Conservation (phyloP, 768 basidiomycete species). For the Udeniomyces megalosporus region DNA sequence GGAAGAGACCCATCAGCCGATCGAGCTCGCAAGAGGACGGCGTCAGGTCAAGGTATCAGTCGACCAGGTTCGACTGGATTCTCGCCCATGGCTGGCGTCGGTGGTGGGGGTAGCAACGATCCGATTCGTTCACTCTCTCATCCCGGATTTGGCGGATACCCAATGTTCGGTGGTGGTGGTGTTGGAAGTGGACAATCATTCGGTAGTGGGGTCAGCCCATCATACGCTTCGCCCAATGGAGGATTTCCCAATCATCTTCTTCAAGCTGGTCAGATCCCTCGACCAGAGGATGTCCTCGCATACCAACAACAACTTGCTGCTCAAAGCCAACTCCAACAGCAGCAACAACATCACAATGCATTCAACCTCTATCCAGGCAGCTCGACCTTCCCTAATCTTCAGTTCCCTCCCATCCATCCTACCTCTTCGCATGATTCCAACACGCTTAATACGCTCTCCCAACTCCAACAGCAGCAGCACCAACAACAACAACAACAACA, state of each 20-base stretch:
- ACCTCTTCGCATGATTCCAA: neutral
- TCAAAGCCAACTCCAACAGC: neutral
- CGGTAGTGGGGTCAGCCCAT: no score
- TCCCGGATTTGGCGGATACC: no score
- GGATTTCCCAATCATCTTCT: no score
- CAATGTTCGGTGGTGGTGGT: no score
- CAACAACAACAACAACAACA: neutral
- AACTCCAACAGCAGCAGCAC: conserved; percentile 9
- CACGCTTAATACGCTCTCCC: neutral
- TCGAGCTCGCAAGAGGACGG: no score
- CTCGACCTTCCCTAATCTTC: neutral
- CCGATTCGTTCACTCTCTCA: no score
- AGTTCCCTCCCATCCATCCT: neutral
- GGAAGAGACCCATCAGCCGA: neutral
- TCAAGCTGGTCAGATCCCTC: neutral
- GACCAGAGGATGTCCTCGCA: neutral
- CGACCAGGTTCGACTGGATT: neutral
- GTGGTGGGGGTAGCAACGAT: neutral
- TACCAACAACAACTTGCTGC: conserved; percentile 1
- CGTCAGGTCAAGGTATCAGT: neutral
- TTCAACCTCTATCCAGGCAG: neutral
- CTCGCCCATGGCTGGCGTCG: neutral
- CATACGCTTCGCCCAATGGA: no score
- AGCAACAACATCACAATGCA: neutral
- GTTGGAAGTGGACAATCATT: no score